Conservation (phyloP, 116 monocot species). For the Papilionanthe hybrid region DNA sequence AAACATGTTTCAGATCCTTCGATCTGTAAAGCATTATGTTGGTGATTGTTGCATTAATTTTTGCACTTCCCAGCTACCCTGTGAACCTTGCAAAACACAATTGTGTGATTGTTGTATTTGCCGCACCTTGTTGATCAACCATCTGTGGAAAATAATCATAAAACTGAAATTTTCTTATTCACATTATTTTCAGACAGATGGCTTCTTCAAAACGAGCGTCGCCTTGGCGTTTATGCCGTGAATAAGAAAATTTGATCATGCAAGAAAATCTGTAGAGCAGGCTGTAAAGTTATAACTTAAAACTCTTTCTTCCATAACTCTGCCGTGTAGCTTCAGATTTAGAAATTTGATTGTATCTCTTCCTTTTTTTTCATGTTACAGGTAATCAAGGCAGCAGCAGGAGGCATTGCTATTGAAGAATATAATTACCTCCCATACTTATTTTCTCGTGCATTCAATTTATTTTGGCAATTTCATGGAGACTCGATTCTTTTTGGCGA, state of each 20-base stretch:
- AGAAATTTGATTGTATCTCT: not conserved
- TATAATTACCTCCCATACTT: conserved; percentile 87
- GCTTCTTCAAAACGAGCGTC: conserved; percentile 71
- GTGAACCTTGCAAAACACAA: too few relatives aligned
- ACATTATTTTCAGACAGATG: conserved; percentile 58
- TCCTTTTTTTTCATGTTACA: conserved; percentile 13
- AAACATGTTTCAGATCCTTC: too few relatives aligned
- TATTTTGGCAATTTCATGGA: conserved; percentile 89
- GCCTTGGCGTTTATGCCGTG: conserved; percentile 69
- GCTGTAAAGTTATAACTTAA: conserved; percentile 64
- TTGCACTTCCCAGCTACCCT: too few relatives aligned
- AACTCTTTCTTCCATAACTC: not conserved
- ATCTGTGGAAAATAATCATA: too few relatives aligned
- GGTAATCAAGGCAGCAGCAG: conserved; percentile 76
- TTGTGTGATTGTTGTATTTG: too few relatives aligned
- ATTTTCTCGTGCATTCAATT: conserved; percentile 73
- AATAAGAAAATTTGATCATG: conserved; percentile 85
- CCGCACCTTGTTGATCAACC: too few relatives aligned
- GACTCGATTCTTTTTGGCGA: conserved; percentile 80
- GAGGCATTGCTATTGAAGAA: conserved; percentile 38
- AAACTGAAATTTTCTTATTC: not conserved
- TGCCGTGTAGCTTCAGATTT: not conserved
- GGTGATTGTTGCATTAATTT: too few relatives aligned
- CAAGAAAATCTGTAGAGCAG: conserved; percentile 89
- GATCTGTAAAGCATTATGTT: too few relatives aligned